Conservation (phyloP, 306 rosid genomes). For the Acacia melanoxylon region DNA sequence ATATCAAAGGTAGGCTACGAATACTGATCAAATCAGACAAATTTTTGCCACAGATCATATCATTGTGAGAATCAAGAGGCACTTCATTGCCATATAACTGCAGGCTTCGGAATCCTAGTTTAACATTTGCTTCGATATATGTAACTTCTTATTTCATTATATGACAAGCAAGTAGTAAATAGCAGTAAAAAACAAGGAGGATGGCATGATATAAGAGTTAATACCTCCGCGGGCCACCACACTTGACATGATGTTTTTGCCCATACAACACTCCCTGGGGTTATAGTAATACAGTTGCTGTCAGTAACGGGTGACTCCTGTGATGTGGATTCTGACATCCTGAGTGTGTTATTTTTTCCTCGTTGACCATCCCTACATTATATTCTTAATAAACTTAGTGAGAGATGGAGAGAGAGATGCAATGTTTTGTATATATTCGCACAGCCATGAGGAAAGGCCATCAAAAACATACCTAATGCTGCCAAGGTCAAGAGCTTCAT, state of each 20-base stretch:
- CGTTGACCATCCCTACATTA: conserved; percentile 36
- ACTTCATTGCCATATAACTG: not conserved
- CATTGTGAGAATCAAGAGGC: not conserved
- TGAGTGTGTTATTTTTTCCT: conserved; percentile 26
- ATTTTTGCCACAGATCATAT: not conserved
- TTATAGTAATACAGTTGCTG: conserved; percentile 36
- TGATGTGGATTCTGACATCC: conserved; percentile 33
- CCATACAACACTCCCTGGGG: conserved; percentile 60
- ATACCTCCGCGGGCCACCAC: conserved; percentile 78
- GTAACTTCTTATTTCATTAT: conserved; percentile 1
- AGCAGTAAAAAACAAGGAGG: not conserved
- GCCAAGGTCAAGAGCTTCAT: conserved; percentile 26
- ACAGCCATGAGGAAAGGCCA: not conserved
- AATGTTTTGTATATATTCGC: not conserved
- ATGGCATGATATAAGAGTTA: conserved; percentile 1
- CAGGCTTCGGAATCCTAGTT: not conserved
- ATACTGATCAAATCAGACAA: not conserved
- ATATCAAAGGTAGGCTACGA: not conserved
- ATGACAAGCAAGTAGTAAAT: conserved; percentile 18
- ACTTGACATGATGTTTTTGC: conserved; percentile 41
- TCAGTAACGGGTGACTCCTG: conserved; percentile 44
- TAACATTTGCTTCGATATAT: not conserved
- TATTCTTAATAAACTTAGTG: not conserved
- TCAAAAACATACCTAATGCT: conserved; percentile 44
- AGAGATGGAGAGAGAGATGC: not conserved